These are phyloP conservation scores for Adansonia gregorii DNA, from an alignment of 441 rosid species.

Conservation along the genomic window DNA sequence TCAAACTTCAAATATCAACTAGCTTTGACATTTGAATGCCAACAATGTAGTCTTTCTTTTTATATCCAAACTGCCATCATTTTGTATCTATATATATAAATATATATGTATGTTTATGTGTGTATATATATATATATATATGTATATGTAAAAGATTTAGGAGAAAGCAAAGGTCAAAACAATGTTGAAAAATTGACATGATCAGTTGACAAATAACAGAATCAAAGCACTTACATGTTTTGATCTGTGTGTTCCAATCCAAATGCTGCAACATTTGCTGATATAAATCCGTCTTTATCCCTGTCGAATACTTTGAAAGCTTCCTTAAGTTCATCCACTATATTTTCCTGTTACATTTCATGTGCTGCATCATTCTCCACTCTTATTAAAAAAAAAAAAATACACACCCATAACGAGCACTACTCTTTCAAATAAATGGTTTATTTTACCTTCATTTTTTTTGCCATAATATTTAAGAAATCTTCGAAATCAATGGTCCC, in stretches of 20 bases:
- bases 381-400: background rate
- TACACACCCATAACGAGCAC: too few relatives aligned
- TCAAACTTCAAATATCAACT: background rate
- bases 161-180: background rate
- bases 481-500: conserved; percentile 46
- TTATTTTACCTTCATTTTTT: conserved; percentile 41
- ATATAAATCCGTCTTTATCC: conserved; percentile 64
- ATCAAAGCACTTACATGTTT: background rate
- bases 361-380: background rate
- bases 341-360: conserved; percentile 42
- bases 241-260: background rate
- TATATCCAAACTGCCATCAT: too few relatives aligned
- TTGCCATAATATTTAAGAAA: conserved; percentile 51
- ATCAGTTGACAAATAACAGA: background rate
- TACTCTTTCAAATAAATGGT: background rate
- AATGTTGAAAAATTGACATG: background rate
- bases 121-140: too few relatives aligned
- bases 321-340: conserved; percentile 55
- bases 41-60: too few relatives aligned
- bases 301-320: conserved; percentile 67
- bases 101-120: too few relatives aligned
- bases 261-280: conserved; percentile 29
- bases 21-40: too few relatives aligned
- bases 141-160: too few relatives aligned
- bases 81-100: too few relatives aligned